Evolutionary conservation across 805 yeast species (phyloP), one percentile per base, ranked within the genome.

Genomic region (Torulaspora franciscae): DNA sequence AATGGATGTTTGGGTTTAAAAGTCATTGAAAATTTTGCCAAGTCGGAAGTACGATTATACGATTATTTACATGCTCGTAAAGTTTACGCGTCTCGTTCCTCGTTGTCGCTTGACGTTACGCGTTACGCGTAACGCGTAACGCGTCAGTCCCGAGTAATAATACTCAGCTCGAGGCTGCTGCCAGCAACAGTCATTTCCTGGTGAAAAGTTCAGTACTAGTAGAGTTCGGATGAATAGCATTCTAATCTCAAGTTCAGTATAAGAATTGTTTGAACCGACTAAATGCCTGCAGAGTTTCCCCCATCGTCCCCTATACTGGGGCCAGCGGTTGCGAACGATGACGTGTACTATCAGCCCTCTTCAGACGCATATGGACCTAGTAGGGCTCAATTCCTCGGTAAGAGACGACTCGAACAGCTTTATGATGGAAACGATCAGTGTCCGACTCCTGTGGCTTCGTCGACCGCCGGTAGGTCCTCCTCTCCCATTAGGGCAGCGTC

Each of bases 371-470:
- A 33, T 25, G 24, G 19, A 11, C 27, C 27, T 9, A 29, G 34
- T 11, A 30, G 15, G 13, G 28, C 27, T 3, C 42, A 32, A 9
- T 11, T 19, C 24, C 26, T 24, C 24, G 41, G 41, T 4, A 29
- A 40, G n/a, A 34, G 41, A 26, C 40, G 47, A 22, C 11, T 25
- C 8, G 40, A 28, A 13, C 33, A 27, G n/a, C 13, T 33, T 25
- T 44, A 35, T 27, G 44, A 45, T 22, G 46, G 42, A 5, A 44
- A 48, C 19, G 69, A 48, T 17, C 70, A 69, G 7, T 80, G 80
- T 54, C 86, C 87, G 9, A 83, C 89, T 1, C 91, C 91, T 15
- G 76, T 80, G 52, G 89, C 91, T 0, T 81, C 88, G 1, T 76
- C 81, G 1, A 72, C 78, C 6, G 55, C 68, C 6, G 79, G 77